Conservation (phyloP, 345 rosid species). For the Clausena lansium region DNA sequence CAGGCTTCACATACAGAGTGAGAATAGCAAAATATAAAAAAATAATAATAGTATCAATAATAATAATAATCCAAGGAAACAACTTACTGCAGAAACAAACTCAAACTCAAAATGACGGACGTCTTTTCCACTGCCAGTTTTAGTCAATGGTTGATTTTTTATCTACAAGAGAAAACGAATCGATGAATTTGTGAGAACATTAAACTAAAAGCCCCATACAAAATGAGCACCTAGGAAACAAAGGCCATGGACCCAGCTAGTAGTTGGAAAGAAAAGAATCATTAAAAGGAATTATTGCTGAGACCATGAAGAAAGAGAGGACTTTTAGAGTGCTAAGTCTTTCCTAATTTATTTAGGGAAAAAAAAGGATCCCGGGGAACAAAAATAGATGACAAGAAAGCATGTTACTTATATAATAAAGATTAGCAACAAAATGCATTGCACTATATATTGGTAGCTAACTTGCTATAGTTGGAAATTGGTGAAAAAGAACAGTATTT, state of each 20-base stretch:
- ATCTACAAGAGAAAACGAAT: slow-evolving; percentile 35
- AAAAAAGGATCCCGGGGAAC: too few species aligned
- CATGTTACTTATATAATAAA: not conserved
- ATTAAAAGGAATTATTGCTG: not conserved
- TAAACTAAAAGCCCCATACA: not conserved
- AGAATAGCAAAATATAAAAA: not conserved
- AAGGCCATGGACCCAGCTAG: not conserved
- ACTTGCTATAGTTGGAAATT: not conserved
- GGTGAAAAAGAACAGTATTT: not conserved
- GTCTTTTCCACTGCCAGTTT: slow-evolving; percentile 61
- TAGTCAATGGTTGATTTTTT: slow-evolving; percentile 60
- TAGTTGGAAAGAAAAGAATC: not conserved
- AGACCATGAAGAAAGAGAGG: not conserved
- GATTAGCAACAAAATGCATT: not conserved
- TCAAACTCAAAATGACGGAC: slow-evolving; percentile 93
- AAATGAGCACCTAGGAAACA: too few species aligned
- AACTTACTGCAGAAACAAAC: slow-evolving; percentile 65
- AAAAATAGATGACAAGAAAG: too few species aligned
- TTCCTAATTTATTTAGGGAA: not conserved
- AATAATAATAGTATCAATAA: too few species aligned
- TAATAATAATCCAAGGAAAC: not conserved
- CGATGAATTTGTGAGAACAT: not conserved
- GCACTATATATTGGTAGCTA: not conserved
- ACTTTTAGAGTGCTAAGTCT: not conserved
- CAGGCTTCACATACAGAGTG: not conserved